These are phyloP conservation scores for Multifurca ochricompacta DNA, from an alignment of 768 basidiomycete species.

Conservation along the genomic window DNA sequence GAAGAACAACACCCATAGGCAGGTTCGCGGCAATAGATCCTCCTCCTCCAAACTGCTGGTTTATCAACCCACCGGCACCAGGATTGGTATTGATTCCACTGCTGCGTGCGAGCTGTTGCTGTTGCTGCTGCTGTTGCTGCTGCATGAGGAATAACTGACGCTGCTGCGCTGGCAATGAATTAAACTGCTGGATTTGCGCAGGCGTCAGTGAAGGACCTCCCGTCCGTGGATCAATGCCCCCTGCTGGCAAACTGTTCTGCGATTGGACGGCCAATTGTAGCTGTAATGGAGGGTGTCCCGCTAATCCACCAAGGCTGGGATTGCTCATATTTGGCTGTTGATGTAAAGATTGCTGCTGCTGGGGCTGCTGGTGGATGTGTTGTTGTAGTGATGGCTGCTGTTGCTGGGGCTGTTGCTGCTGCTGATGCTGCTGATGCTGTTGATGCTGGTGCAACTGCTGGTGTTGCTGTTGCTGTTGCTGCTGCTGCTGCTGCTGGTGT, in stretches of 20 bases:
- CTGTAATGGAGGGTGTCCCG: constrained; percentile 6
- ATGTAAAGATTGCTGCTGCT: constrained; percentile 29
- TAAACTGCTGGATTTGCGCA: constrained; percentile 24
- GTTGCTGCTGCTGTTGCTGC: constrained; percentile 34
- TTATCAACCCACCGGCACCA: constrained; percentile 6
- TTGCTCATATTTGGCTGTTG: constrained; percentile 17
- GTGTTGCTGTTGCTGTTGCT: constrained; percentile 21
- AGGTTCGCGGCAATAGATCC: not conserved
- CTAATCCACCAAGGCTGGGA: constrained; percentile 6
- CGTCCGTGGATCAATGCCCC: constrained; percentile 19
- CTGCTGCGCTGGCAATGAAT: constrained; percentile 31
- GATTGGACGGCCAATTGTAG: constrained; percentile 13
- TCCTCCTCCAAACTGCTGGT: constrained; percentile 13
- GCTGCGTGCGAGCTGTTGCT: constrained; percentile 5
- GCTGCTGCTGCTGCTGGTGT: constrained; percentile 25
- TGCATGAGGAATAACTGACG: constrained; percentile 39
- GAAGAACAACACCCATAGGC: constrained; percentile 2
- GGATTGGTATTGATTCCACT: constrained; percentile 7
- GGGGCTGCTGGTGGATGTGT: constrained; percentile 25
- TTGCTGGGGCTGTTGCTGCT: constrained; percentile 27
- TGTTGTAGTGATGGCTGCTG: constrained; percentile 24
- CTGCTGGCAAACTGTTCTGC: constrained; percentile 5
- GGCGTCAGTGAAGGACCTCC: constrained; percentile 25
- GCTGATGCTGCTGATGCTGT: constrained; percentile 23
- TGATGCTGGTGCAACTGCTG: constrained; percentile 14